Base-by-base conservation (phyloP, 164 flowering plant species). In the Piper longum region DNA sequence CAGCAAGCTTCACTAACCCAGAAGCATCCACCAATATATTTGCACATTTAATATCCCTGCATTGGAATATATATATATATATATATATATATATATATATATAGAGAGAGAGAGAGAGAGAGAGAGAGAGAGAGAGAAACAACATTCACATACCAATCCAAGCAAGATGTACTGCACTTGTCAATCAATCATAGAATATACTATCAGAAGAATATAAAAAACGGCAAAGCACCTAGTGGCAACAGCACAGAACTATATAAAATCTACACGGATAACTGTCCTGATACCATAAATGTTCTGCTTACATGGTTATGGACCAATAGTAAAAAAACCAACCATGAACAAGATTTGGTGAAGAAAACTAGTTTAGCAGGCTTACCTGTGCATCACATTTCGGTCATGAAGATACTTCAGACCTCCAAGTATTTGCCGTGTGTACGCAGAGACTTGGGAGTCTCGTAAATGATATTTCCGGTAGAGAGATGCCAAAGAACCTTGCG, bases 21-120 rank as follows among this genome's bases (percentile, higher is more conserved):
- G 60, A 79, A 26, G 87, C 82, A 75, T 78, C 85, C 69, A 91
- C 97, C 81, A 95, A 78, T 68, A 95, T 91, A 74, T 95, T 95
- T 9, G 95, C 97, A 77, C 99, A 91, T 75, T 95, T 95, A 62
- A 95, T 87, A 75, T 95, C 97, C 82, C 99, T 95, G 64, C 12
- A 74, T 64, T 16, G 63, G 9, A 48, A 2, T 48, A 48, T 12
- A 14, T 48, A 9, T 11, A 44, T 44, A 44, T 44, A 26, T 26
- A 9, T 11, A 44, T 44, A 44, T 44, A 26, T 26, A 2, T 48
- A 48, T 12, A 14, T 48, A 9, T 11, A 44, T 44, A 44, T 44
- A 26, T 26, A n/a, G n/a, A n/a, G n/a, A n/a, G n/a, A n/a, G n/a
- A n/a, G n/a, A n/a, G n/a, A n/a, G n/a, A n/a, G n/a, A n/a, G n/a